A percentile compares a stretch with the other conserved stretches of the same genome.
Conservation (phyloP, 2,329 filamentous ascomycete genomes). For the Macrophomina pseudophaseolina region DNA sequence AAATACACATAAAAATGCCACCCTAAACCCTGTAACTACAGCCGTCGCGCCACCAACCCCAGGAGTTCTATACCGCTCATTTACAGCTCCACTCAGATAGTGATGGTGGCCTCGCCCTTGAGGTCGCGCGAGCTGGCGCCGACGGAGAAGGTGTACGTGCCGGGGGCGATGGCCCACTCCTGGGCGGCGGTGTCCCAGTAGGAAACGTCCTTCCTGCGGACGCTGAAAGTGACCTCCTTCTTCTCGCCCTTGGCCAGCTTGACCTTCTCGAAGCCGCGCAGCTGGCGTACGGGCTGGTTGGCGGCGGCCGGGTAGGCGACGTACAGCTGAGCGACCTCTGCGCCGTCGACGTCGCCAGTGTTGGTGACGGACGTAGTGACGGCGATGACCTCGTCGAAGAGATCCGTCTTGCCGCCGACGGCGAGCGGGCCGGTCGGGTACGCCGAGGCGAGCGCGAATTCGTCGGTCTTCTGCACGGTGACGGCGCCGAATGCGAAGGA, state of each 20-base stretch:
- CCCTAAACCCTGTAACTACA: not conserved
- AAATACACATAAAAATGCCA: not conserved
- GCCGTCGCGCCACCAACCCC: not conserved
- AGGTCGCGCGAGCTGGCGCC: conserved; percentile 22
- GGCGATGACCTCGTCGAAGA: conserved; percentile 20
- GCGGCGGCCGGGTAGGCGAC: conserved; percentile 27
- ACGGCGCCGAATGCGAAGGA: conserved; percentile 20
- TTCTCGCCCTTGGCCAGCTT: conserved; percentile 27
- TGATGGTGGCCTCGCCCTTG: not conserved
- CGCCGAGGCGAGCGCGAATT: not conserved
- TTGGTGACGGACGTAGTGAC: conserved; percentile 29
- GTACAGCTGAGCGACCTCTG: conserved; percentile 31
- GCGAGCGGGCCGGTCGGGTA: conserved; percentile 30
- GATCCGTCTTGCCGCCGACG: conserved; percentile 15
- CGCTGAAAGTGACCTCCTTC: conserved; percentile 11
- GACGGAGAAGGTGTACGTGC: conserved; percentile 25
- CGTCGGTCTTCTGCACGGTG: conserved; percentile 36
- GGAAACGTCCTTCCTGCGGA: conserved; percentile 29
- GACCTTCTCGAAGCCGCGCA: conserved; percentile 30
- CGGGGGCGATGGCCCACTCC: conserved; percentile 29
- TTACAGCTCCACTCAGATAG: not conserved
- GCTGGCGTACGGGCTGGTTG: conserved; percentile 26
- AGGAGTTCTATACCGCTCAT: not conserved
- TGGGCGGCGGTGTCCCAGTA: conserved; percentile 28
- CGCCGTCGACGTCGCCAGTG: conserved; percentile 29